Percentiles rank a stretch among this genome's conserved stretches.
These are phyloP conservation scores for Daldinia childiae DNA, from an alignment of 495 filamentous ascomycete genomes.

Conservation along the genomic window DNA sequence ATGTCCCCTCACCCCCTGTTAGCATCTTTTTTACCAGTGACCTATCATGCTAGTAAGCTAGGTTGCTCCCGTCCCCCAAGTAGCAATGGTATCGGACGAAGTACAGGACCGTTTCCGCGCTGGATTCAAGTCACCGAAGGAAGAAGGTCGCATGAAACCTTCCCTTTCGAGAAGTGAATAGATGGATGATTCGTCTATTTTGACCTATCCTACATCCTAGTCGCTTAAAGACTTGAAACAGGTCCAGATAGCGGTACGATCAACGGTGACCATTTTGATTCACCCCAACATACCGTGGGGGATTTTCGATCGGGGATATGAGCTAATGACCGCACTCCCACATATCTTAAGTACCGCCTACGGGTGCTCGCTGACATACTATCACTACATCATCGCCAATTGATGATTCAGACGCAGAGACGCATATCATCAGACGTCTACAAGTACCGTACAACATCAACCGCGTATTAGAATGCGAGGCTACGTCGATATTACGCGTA, in stretches of 20 bases:
- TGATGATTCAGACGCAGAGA: constrained; percentile 31
- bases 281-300: constrained; percentile 29
- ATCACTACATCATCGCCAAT: constrained; percentile 25
- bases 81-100: constrained; percentile 27
- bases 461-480: constrained; percentile 16
- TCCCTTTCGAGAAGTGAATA: constrained; percentile 32
- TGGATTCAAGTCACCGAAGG: constrained; percentile 25
- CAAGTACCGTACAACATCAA: constrained; percentile 17
- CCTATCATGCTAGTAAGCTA: constrained; percentile 26
- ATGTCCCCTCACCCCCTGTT: constrained; percentile 14
- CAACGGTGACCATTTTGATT: constrained; percentile 36
- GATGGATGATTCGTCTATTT: constrained; percentile 37
- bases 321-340: constrained; percentile 15
- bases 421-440: constrained; percentile 34
- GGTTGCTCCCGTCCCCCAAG: constrained; percentile 36
- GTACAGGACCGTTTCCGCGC: constrained; percentile 34
- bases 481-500: constrained; percentile 28
- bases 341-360: background rate
- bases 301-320: constrained; percentile 15
- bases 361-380: constrained; percentile 33
- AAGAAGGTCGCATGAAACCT: constrained; percentile 43
- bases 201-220: constrained; percentile 35
- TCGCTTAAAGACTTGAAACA: constrained; percentile 48
- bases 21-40: constrained; percentile 14
- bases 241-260: constrained; percentile 38